Evolutionary conservation across 2,329 filamentous ascomycete genomes (phyloP), one percentile per base, ranked within the genome.

Genomic region (Plenodomus biglobosus): DNA sequence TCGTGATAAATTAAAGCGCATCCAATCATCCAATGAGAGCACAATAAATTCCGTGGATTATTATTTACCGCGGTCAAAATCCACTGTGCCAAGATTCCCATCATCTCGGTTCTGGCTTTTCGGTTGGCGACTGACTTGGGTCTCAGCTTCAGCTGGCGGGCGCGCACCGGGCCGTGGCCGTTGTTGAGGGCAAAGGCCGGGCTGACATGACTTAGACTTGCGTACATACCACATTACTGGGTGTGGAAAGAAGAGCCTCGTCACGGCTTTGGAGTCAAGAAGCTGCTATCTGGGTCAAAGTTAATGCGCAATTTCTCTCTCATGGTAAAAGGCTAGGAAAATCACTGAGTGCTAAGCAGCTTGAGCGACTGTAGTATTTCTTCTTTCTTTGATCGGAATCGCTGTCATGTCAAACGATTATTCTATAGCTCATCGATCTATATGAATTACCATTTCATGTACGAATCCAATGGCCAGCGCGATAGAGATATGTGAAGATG

Each of bases 131-230:
- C 42, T 36, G 40, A 27, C 18, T 37, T 35, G 30, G 3, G 2
- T 4, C 20, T 13, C 35, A 37, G 20, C 40, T 16, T 34, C 34
- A 34, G 20, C 32, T 43, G 50, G 50, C 41, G 30, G 27, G 21
- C 38, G 35, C 35, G 50, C 46, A 40, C 34, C 48, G 48, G 46
- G 46, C 42, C 44, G 46, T 50, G 41, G 43, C 46, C 36, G 34
- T 22, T 34, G 39, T 37, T 35, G 46, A 42, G 18, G 40, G 42
- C 24, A 22, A 19, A 36, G 35, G 15, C 48, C 48, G 48, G 18
- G 36, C 36, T 40, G 22, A 10, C n/a, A n/a, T n/a, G n/a, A n/a
- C n/a, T n/a, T n/a, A 24, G 5, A 5, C 22, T 24, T 24, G 11
- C 11, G 22, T 24, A 24, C 22, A 3, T 22, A 27, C 41, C 48